A percentile compares a stretch with the other conserved stretches of the same genome.
These are phyloP conservation scores for Ceratopteris richardii DNA, from an alignment of 75 land plant species.

Conservation along the genomic window DNA sequence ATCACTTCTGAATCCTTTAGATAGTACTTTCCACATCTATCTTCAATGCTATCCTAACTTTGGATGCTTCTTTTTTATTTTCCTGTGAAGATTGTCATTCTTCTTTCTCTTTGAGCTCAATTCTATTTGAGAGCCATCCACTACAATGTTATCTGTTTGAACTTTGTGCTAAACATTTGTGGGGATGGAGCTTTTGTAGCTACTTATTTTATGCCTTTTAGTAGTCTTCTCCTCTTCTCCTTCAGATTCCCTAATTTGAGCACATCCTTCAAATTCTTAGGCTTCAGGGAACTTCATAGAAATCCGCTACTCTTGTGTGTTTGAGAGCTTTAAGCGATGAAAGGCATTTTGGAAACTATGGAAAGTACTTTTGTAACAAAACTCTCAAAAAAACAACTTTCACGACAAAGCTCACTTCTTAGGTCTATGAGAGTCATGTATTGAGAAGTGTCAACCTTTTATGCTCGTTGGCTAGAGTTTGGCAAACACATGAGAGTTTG, in stretches of 20 bases:
- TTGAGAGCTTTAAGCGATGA: constrained; percentile 22
- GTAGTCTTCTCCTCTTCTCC: constrained; percentile 1
- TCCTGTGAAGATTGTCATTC: background rate
- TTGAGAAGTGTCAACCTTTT: too few species aligned
- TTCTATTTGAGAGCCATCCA: too few species aligned
- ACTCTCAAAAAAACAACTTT: too few species aligned
- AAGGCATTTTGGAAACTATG: constrained; percentile 37
- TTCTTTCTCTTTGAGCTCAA: background rate
- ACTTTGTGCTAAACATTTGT: background rate
- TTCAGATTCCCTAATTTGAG: background rate
- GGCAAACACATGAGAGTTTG: too few species aligned
- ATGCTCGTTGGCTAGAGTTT: too few species aligned
- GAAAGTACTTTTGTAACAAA: background rate
- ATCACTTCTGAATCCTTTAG: constrained; percentile 10
- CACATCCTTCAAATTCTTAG: background rate
- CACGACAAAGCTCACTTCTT: too few species aligned
- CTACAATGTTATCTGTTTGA: background rate
- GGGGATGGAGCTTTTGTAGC: background rate
- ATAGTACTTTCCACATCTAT: constrained; percentile 10
- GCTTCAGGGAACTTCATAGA: background rate
- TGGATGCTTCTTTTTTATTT: background rate
- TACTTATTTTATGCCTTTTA: background rate
- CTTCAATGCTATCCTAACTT: constrained; percentile 14
- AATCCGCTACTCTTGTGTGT: background rate
- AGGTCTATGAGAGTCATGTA: too few species aligned